A percentile compares a stretch with the other conserved stretches of the same genome.
phyloP scores from a whole-genome alignment of 208 protist genomes.

The Leishmania turanica region DNA sequence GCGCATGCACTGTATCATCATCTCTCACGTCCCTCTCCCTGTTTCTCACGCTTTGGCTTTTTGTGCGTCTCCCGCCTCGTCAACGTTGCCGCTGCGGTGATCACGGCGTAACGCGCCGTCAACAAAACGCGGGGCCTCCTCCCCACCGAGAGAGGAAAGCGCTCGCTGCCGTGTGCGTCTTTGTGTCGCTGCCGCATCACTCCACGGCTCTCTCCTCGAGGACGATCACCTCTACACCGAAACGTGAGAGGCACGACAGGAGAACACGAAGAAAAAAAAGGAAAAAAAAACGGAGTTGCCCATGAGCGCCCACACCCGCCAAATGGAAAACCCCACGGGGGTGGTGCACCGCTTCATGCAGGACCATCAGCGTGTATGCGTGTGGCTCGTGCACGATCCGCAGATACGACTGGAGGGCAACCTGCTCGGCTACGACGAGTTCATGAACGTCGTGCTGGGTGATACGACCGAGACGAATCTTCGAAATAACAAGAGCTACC shows the following conservation, averaged over 20 bases:
- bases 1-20: neutral
- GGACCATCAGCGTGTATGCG: slow-evolving; percentile 70
- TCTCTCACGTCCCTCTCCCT: slow-evolving; percentile 1
- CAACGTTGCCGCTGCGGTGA: neutral
- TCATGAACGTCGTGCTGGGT: slow-evolving; percentile 94
- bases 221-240: neutral
- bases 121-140: neutral
- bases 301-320: slow-evolving; percentile 57
- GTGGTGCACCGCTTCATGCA: slow-evolving; percentile 81
- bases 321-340: slow-evolving; percentile 84
- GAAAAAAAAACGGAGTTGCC: neutral
- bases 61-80: neutral
- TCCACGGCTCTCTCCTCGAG: neutral
- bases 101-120: too few relatives aligned
- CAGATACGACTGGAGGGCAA: slow-evolving; percentile 82
- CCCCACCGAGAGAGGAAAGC: too few relatives aligned
- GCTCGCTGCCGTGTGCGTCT: neutral
- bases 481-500: slow-evolving; percentile 62
- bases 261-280: neutral
- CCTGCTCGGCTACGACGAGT: slow-evolving; percentile 93
- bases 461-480: slow-evolving; percentile 87
- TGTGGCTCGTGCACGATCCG: slow-evolving; percentile 89
- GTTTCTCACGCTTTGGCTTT: neutral
- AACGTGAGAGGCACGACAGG: neutral
- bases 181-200: neutral